Conservation (phyloP, 352 stramenopile species). For the Thraustochytrium sp. region DNA sequence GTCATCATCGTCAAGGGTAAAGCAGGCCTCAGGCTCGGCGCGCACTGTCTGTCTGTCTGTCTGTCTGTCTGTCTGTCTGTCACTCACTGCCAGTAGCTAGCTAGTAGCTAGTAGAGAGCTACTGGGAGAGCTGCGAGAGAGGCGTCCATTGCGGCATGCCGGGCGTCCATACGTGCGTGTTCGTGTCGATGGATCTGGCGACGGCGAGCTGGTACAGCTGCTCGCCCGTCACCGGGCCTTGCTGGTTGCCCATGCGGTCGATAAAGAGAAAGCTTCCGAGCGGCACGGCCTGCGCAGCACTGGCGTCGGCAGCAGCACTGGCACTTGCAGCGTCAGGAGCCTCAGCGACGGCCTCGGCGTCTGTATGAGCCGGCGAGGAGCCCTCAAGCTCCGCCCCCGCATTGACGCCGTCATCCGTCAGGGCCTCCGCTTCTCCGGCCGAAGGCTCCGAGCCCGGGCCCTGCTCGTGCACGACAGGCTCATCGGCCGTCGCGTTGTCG, state of each 20-base stretch:
- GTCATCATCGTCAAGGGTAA: no score
- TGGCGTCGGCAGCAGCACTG: not conserved
- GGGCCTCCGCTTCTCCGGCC: not conserved
- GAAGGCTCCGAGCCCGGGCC: not conserved
- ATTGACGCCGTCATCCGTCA: not conserved
- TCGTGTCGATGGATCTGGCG: not conserved
- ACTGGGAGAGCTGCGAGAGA: not conserved
- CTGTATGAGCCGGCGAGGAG: not conserved
- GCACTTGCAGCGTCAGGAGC: not conserved
- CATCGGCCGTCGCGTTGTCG: not conserved
- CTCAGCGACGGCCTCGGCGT: not conserved
- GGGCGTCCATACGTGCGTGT: constrained; percentile 33
- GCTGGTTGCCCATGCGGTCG: not conserved
- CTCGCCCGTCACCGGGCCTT: not conserved
- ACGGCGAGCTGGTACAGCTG: constrained; percentile 25
- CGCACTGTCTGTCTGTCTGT: no score
- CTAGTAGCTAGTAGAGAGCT: not conserved
- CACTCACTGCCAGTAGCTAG: not conserved
- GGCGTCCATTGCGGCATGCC: constrained; percentile 22
- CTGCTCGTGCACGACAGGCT: not conserved
- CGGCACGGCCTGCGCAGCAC: not conserved
- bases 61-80: not conserved
- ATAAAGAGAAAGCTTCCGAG: constrained; percentile 9
- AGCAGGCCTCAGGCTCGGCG: no score
- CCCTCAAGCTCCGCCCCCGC: not conserved